These are phyloP conservation scores for Vicia villosa DNA, from an alignment of 306 rosid species.

Conservation along the genomic window DNA sequence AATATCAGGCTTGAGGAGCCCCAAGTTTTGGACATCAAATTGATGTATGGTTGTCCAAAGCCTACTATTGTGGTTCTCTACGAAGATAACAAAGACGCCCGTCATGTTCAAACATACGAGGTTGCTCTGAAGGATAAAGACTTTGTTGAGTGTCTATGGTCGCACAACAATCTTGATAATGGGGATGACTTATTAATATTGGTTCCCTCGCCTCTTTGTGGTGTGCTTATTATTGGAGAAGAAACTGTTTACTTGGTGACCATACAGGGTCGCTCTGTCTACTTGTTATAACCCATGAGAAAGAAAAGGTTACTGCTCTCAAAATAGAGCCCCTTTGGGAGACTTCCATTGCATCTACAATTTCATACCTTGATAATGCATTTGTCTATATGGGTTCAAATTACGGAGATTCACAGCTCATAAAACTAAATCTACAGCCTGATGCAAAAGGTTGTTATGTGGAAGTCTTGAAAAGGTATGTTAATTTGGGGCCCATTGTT, in stretches of 20 bases:
- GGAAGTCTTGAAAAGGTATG: conserved; percentile 87
- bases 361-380: conserved; percentile 95
- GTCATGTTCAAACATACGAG: conserved; percentile 96
- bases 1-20: conserved; percentile 99
- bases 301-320: conserved; percentile 95
- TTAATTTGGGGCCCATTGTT: conserved; percentile 96
- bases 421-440: conserved; percentile 81
- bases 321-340: conserved; percentile 95
- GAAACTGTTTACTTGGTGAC: conserved; percentile 97
- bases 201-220: conserved; percentile 96
- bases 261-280: conserved; percentile 84
- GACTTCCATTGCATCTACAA: conserved; percentile 92
- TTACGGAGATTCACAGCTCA: conserved; percentile 97
- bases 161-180: conserved; percentile 92
- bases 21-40: conserved; percentile 95
- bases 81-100: conserved; percentile 98
- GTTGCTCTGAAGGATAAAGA: conserved; percentile 97
- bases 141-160: conserved; percentile 97
- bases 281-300: conserved; percentile 96
- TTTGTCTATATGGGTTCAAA: conserved; percentile 91
- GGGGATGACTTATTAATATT: conserved; percentile 94
- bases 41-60: conserved; percentile 91
- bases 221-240: conserved; percentile 95
- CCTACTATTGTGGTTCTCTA: conserved; percentile 98
- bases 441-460: conserved; percentile 95